Evolutionary conservation across 306 rosid genomes (phyloP), one percentile per base, ranked within the genome.

Genomic region (Mucuna pruriens): DNA sequence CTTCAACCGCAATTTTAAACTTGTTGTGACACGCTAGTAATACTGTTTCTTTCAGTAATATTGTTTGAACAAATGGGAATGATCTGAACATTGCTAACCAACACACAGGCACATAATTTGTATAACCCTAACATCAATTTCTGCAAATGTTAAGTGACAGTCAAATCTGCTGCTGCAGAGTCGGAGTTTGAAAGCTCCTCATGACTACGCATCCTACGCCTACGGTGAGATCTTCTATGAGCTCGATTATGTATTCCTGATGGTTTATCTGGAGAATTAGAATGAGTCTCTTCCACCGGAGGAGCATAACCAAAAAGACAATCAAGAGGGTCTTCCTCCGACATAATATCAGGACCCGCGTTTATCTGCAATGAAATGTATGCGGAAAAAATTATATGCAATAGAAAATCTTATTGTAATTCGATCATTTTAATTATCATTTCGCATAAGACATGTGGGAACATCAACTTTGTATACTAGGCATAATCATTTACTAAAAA

Each of bases 261-360:
- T 52, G 88, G 78, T 33, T 85, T 83, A 39, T 67, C 82, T 25
- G 93, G 80, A 55, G 84, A 7, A 79, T 10, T 61, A 0, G 87
- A 85, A 52, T 49, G 76, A 76, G 77, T 73, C 74, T 87, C 94
- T 84, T 95, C 98, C 83, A 46, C 79, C 55, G 64, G 82, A 49
- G 76, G 51, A 40, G 83, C 58, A 76, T 85, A 29, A 82, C 90
- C 97, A 51, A 91, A 95, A 45, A 95, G 45, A 63, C 74, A 85
- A 81, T 90, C 97, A 62, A 95, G 83, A 71, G 97, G 96, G 76
- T 90, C 97, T 20, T 36, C 40, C 78, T 90, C 98, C 11, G 79
- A 74, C 80, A 19, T 52, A 64, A 46, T 40, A 55, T 87, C 94
- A 62, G 36, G 49, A 13, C 26, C 86, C 26, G 84, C 65, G 76